Conservation (phyloP, 352 stramenopile species). For the Pythium oligandrum region DNA sequence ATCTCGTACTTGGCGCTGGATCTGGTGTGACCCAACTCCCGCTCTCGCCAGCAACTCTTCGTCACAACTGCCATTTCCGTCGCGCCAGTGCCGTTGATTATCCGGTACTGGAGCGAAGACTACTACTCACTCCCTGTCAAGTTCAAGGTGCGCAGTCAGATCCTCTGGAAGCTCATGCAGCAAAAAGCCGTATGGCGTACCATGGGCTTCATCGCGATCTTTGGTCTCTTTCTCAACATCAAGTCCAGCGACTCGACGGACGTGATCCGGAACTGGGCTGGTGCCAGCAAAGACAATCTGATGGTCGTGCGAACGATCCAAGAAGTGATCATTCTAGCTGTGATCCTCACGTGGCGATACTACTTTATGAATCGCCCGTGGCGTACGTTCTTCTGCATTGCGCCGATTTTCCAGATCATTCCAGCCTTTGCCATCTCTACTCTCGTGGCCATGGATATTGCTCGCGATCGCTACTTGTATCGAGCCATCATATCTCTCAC, state of each 20-base stretch:
- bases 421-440: constrained; percentile 40
- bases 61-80: constrained; percentile 43
- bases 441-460: constrained; percentile 36
- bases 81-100: constrained; percentile 39
- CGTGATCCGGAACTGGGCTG: constrained; percentile 39
- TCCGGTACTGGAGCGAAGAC: constrained; percentile 62
- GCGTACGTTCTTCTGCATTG: constrained; percentile 49
- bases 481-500: constrained; percentile 41
- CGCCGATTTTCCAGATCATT: constrained; percentile 42
- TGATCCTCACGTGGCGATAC: constrained; percentile 46
- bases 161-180: constrained; percentile 74
- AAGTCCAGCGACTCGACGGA: constrained; percentile 43
- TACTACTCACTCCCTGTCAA: constrained; percentile 54
- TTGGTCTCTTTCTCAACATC: constrained; percentile 49
- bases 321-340: constrained; percentile 50
- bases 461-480: constrained; percentile 57
- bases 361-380: constrained; percentile 57
- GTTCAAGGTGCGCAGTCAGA: constrained; percentile 55
- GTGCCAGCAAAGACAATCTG: constrained; percentile 37
- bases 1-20: constrained; percentile 34
- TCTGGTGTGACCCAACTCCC: constrained; percentile 31
- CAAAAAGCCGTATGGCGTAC: constrained; percentile 71
- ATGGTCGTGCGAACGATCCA: constrained; percentile 33
- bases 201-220: constrained; percentile 59
- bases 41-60: constrained; percentile 34